These are phyloP conservation scores for Fusarium sarcochroum DNA, from an alignment of 2,329 filamentous ascomycete species.

Conservation along the genomic window DNA sequence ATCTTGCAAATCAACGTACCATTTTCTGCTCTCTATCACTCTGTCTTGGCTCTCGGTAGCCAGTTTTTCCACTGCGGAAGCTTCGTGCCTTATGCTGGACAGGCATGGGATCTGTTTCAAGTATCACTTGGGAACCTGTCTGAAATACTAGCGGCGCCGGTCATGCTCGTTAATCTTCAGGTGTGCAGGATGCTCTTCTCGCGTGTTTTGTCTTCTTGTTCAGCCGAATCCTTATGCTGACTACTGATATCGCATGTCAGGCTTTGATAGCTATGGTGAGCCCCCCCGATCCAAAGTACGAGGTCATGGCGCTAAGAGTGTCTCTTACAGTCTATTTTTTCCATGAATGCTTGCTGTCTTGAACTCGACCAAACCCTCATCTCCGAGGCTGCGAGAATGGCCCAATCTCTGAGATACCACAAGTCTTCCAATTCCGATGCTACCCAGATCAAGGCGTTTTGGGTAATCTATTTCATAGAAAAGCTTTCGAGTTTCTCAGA, in stretches of 20 bases:
- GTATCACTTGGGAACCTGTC: conserved; percentile 35
- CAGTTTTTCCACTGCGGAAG: conserved; percentile 49
- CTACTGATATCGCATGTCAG: background rate
- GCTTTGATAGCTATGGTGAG: background rate
- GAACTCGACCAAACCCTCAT: conserved; percentile 52
- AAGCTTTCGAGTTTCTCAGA: conserved; percentile 40
- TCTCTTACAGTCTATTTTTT: conserved; percentile 52
- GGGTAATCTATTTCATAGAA: conserved; percentile 58
- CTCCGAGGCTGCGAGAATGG: conserved; percentile 54
- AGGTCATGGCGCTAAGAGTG: conserved; percentile 1
- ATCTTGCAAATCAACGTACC: conserved; percentile 17
- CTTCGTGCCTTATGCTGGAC: conserved; percentile 31
- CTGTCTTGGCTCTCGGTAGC: conserved; percentile 52
- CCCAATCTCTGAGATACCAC: conserved; percentile 50
- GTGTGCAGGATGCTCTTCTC: too few species aligned
- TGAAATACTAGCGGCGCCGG: conserved; percentile 21
- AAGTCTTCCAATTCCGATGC: conserved; percentile 35
- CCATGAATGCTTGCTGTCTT: conserved; percentile 52
- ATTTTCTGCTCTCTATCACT: conserved; percentile 54
- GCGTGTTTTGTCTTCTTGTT: too few species aligned
- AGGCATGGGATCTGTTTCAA: conserved; percentile 41
- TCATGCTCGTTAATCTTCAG: background rate
- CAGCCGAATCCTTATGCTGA: too few species aligned
- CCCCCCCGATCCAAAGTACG: background rate
- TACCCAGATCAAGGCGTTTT: conserved; percentile 51